Base-by-base conservation (phyloP, 2,329 filamentous ascomycete species). In the Elsinoe fawcettii region DNA sequence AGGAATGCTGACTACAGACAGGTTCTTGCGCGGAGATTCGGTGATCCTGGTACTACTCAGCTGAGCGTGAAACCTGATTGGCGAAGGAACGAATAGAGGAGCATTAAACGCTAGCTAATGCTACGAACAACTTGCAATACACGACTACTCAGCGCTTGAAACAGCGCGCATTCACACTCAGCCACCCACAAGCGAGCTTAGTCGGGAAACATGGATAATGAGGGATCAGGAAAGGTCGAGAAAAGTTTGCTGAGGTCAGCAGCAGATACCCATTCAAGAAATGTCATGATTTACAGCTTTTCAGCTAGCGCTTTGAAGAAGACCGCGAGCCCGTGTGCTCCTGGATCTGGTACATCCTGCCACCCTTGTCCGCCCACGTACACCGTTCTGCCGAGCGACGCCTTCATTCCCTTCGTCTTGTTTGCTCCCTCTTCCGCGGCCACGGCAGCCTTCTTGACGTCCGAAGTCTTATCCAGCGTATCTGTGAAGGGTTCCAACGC, bases 401-500 rank as follows among this genome's bases (percentile, higher is more conserved):
- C 89, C 70, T 87, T 83, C 91, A 99, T 96, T 22, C 86, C 87
- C 75, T 91, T 95, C 18, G 93, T 97, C 27, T 82, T 82, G 62
- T 92, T 86, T 3, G 91, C 87, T 0, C 87, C 93, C 47, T 83
- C 77, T 61, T 81, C 80, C 0, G 90, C 86, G 1, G 88, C 90
- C 64, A 83, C 77, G 0, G 89, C 90, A 6, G 93, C 91, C 67
- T 83, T 77, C 62, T 82, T 79, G 18, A 93, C 70, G 67, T 88
- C 81, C 12, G 81, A 82, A 0, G 83, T 84, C 66, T 80, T 72
- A 5, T 73, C 77, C 2, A 97, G 78, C 2, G 79, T 81, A 43
- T 89, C 81, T 54, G 95, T 85, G 68, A 97, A 99, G 1, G 93
- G 93, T 61, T 88, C 82, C 51, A 99, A 76, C 1, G 92, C 90